Percentiles rank a stretch among this genome's conserved stretches.
Conservation (phyloP, 805 yeast species). For the Priceomyces castillae region DNA sequence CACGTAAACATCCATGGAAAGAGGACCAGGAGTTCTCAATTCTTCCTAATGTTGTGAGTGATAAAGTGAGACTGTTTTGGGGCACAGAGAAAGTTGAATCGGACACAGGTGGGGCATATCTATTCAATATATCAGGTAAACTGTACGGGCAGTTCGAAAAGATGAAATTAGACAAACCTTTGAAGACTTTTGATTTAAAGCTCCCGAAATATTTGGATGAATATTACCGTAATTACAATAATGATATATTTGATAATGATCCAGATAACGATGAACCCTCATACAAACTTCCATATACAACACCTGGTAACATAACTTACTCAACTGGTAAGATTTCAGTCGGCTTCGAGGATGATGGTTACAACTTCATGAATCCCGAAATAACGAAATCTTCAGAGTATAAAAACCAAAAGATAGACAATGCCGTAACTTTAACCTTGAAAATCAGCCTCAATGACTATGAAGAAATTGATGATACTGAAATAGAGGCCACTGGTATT, state of each 20-base stretch:
- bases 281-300: neutral
- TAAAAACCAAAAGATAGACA: constrained; percentile 17
- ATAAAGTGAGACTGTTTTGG: constrained; percentile 56
- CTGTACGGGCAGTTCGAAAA: constrained; percentile 31
- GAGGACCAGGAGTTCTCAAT: constrained; percentile 54
- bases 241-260: constrained; percentile 20
- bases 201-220: constrained; percentile 31
- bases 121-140: constrained; percentile 35
- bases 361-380: constrained; percentile 22
- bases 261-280: constrained; percentile 14
- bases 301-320: constrained; percentile 29
- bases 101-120: constrained; percentile 20
- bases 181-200: constrained; percentile 10
- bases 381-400: constrained; percentile 11
- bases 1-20: constrained; percentile 40
- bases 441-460: constrained; percentile 36
- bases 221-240: constrained; percentile 24
- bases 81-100: constrained; percentile 16
- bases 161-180: constrained; percentile 7
- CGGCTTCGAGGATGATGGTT: constrained; percentile 18
- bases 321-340: constrained; percentile 26
- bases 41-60: constrained; percentile 57
- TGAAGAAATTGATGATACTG: constrained; percentile 49
- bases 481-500: constrained; percentile 53
- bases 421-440: constrained; percentile 35